Conservation (phyloP, 805 yeast genomes). For the Metschnikowia colocasiae region DNA sequence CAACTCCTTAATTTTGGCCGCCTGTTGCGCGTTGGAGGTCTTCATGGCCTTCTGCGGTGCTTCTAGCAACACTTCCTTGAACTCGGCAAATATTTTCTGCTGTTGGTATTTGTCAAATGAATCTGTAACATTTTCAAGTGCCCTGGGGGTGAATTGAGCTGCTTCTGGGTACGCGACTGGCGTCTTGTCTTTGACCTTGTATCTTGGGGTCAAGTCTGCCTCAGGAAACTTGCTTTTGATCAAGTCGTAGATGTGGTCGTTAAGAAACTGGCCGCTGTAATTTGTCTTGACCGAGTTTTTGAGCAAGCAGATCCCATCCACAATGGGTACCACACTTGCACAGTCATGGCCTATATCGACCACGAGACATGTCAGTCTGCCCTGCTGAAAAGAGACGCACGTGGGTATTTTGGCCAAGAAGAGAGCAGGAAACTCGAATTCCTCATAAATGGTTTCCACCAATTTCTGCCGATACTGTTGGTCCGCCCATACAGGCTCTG, state of each 20-base stretch:
- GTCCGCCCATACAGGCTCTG: conserved; percentile 87
- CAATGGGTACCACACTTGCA: conserved; percentile 73
- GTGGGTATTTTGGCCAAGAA: conserved; percentile 82
- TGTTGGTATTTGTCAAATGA: conserved; percentile 57
- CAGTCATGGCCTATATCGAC: conserved; percentile 84
- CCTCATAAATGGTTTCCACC: conserved; percentile 68
- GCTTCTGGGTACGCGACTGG: conserved; percentile 32
- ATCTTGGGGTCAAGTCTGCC: conserved; percentile 36
- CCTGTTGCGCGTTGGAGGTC: conserved; percentile 20
- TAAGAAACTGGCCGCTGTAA: conserved; percentile 68
- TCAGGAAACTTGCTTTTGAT: conserved; percentile 29
- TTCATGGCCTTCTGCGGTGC: conserved; percentile 42
- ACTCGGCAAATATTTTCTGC: conserved; percentile 58
- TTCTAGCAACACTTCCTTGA: conserved; percentile 68
- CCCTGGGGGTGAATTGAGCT: conserved; percentile 21
- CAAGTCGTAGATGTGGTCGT: conserved; percentile 47
- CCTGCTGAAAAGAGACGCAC: conserved; percentile 83
- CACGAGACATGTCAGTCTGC: conserved; percentile 80
- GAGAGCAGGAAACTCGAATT: conserved; percentile 71
- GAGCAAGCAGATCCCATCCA: conserved; percentile 74
- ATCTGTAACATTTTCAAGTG: conserved; percentile 36
- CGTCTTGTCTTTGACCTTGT: conserved; percentile 47
- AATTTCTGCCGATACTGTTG: conserved; percentile 62
- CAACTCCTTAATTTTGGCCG: conserved; percentile 23
- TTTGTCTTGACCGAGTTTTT: conserved; percentile 68